Evolutionary conservation across 148 eudicot genomes (phyloP), one percentile per base, ranked within the genome.

Genomic region (Rhododendron kiyosumense): DNA sequence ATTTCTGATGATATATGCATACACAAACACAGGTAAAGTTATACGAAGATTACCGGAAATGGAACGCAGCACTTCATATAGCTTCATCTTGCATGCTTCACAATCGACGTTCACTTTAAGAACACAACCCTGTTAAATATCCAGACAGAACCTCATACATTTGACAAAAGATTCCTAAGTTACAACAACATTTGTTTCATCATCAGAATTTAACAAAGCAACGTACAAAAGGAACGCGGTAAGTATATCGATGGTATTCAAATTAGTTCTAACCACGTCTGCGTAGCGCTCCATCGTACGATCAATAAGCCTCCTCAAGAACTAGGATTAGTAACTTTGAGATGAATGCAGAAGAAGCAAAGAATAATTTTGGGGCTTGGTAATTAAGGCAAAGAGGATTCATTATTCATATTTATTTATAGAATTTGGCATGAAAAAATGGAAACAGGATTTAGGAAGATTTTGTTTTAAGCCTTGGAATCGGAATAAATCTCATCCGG

Each of bases 201-300:
- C 36, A 69, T 69, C 36, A 69, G 75, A 69, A 11, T 28, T 3
- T 1, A 6, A 30, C 75, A 28, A 28, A 28, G 18, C 38, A 26
- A 28, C 71, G 12, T n/a, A n/a, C n/a, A 69, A 13, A 69, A 0
- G 5, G 1, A 28, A 28, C 17, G 74, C 7, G 7, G 32, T 67
- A 12, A 26, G 32, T 26, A 10, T 67, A 10, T 67, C 34, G 34
- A n/a, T n/a, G n/a, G n/a, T n/a, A n/a, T n/a, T n/a, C n/a, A n/a
- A n/a, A n/a, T n/a, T n/a, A n/a, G 75, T 69, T 69, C 75, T 69
- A 69, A 69, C 75, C 75, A 69, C 75, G 17, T 69, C 17, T 69
- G 75, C 36, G 0, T 12, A 28, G 71, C 11, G 4, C 17, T 3
- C 75, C 75, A 69, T n/a, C n/a, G n/a, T 69, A 28, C 10, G 75